phyloP scores from a whole-genome alignment of 2,329 filamentous ascomycete species.

The Talaromyces islandicus region DNA sequence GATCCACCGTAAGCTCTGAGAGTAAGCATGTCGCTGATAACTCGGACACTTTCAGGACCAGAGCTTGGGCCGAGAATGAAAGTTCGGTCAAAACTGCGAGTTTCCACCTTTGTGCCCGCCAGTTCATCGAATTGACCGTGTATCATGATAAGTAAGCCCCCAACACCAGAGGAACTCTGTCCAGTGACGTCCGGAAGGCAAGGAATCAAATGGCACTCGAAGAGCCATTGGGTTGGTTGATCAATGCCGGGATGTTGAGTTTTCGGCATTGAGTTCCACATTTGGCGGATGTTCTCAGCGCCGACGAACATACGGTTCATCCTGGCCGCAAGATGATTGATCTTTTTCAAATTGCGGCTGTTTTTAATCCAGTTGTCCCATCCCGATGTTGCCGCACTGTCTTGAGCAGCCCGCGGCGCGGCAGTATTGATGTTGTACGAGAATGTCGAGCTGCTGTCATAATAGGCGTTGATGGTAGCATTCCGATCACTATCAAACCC shows the following conservation, averaged over 20 bases:
- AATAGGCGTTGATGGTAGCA: slow-evolving; percentile 59
- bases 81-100: slow-evolving; percentile 73
- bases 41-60: slow-evolving; percentile 60
- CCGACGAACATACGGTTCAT: slow-evolving; percentile 64
- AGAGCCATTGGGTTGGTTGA: slow-evolving; percentile 67
- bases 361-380: slow-evolving; percentile 73
- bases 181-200: slow-evolving; percentile 65
- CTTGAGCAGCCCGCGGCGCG: slow-evolving; percentile 47
- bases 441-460: slow-evolving; percentile 70
- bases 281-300: slow-evolving; percentile 55
- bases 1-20: slow-evolving; percentile 61
- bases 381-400: slow-evolving; percentile 28
- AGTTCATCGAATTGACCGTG: slow-evolving; percentile 80
- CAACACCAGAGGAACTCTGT: slow-evolving; percentile 59
- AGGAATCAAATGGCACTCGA: slow-evolving; percentile 72
- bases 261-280: slow-evolving; percentile 65
- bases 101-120: slow-evolving; percentile 52
- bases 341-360: slow-evolving; percentile 70
- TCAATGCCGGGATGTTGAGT: slow-evolving; percentile 67
- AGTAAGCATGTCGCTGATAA: slow-evolving; percentile 73
- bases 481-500: slow-evolving; percentile 68
- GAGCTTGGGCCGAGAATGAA: slow-evolving; percentile 73
- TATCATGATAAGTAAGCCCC: slow-evolving; percentile 71
- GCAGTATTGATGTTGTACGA: slow-evolving; percentile 67
- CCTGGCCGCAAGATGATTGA: slow-evolving; percentile 56